A percentile compares a stretch with the other conserved stretches of the same genome.
These are phyloP conservation scores for Myrica gale DNA, from an alignment of 306 rosid genomes.

Conservation along the genomic window DNA sequence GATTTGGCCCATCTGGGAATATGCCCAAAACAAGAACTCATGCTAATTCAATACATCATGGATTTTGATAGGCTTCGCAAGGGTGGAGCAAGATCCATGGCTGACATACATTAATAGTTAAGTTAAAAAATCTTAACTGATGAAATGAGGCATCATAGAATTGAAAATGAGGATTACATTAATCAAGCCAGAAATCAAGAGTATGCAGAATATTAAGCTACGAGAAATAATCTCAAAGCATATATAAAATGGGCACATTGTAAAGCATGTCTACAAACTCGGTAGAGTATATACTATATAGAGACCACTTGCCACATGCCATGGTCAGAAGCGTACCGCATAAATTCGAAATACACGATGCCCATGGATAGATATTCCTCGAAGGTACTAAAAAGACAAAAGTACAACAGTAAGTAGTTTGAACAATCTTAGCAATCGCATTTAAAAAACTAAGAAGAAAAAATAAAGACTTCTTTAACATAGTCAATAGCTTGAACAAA, in stretches of 20 bases:
- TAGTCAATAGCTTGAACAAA: constrained; percentile 5
- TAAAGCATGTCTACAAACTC: neutral
- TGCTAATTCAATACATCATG: neutral
- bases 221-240: neutral
- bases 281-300: neutral
- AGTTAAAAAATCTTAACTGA: neutral
- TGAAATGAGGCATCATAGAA: neutral
- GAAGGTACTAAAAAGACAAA: constrained; percentile 60
- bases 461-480: constrained; percentile 6
- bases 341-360: constrained; percentile 69
- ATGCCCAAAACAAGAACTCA: neutral
- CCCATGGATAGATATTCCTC: constrained; percentile 81
- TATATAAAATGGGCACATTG: no score
- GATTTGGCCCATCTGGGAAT: neutral
- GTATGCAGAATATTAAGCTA: neutral
- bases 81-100: neutral
- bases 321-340: constrained; percentile 52
- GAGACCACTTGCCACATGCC: neutral
- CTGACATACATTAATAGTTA: neutral
- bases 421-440: constrained; percentile 10
- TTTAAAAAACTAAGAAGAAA: constrained; percentile 23
- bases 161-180: neutral
- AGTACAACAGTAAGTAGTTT: constrained; percentile 24
- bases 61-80: neutral
- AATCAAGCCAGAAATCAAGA: neutral